Evolutionary conservation across 345 rosid genomes (phyloP).

Genomic region (Bretschneidera sinensis): DNA sequence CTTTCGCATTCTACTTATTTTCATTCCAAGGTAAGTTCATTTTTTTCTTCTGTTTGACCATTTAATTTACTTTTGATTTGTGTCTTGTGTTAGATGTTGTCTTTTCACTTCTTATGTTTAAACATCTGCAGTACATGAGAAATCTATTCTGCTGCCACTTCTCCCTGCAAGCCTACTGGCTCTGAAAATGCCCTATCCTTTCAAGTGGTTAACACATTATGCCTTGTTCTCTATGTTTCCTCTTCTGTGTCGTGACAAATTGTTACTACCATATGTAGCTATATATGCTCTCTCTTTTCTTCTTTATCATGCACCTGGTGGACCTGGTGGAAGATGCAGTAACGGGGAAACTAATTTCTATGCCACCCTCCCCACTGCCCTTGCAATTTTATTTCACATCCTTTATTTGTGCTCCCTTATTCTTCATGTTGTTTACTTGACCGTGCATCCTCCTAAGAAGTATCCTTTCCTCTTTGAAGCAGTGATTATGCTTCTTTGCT

Average conservation of each 20-base stretch:
- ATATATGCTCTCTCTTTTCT: conserved; percentile 45
- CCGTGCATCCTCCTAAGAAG: conserved; percentile 46
- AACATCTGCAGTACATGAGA: conserved; percentile 84
- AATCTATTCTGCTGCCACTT: conserved; percentile 88
- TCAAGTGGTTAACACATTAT: conserved; percentile 50
- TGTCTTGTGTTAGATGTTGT: neutral
- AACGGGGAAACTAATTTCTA: conserved; percentile 13
- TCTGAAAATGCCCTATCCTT: conserved; percentile 45
- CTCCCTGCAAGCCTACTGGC: conserved; percentile 77
- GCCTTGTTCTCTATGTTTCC: conserved; percentile 93
- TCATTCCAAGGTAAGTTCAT: conserved; percentile 71
- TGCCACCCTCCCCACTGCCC: conserved; percentile 16
- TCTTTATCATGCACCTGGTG: conserved; percentile 41
- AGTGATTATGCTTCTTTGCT: conserved; percentile 64
- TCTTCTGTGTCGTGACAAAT: conserved; percentile 73
- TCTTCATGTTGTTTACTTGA: conserved; percentile 64
- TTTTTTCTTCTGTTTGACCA: conserved; percentile 1
- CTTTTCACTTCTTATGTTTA: neutral
- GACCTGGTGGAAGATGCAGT: conserved; percentile 24
- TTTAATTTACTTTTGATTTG: conserved; percentile 7
- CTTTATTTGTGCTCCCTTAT: conserved; percentile 41
- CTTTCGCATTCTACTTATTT: conserved; percentile 80
- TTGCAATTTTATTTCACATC: conserved; percentile 21
- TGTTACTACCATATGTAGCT: conserved; percentile 58
- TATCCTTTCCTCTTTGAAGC: conserved; percentile 75